Evolutionary conservation across 106 monocot genomes (phyloP).

Genomic region (Dioscorea dumetorum): DNA sequence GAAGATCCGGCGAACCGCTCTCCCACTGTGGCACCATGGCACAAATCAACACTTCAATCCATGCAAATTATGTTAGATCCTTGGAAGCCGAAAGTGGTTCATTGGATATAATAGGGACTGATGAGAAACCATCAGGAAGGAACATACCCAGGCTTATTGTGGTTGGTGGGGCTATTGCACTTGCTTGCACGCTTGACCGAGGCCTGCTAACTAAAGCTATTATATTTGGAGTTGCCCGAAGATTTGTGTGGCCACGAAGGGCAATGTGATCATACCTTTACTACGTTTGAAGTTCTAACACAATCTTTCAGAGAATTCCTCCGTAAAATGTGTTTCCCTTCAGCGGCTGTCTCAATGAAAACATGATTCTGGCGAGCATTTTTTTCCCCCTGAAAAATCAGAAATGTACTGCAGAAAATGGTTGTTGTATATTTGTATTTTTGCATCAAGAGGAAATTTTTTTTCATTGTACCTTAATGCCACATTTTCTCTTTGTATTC

Average conservation of each 20-base stretch:
- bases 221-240: constrained; percentile 72
- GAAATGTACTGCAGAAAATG: too few relatives aligned
- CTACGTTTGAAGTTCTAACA: too few relatives aligned
- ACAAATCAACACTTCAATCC: constrained; percentile 43
- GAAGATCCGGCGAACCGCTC: constrained; percentile 27
- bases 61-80: constrained; percentile 29
- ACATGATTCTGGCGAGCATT: too few relatives aligned
- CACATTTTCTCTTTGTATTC: too few relatives aligned
- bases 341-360: too few relatives aligned
- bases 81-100: constrained; percentile 15
- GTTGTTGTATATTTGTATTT: too few relatives aligned
- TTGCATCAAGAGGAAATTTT: too few relatives aligned
- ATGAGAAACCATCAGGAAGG: constrained; percentile 23
- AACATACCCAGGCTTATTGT: constrained; percentile 44
- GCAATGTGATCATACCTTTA: constrained; percentile 11
- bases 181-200: constrained; percentile 60
- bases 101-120: constrained; percentile 16
- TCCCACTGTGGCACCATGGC: constrained; percentile 49
- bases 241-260: constrained; percentile 47
- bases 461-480: too few relatives aligned
- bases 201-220: constrained; percentile 77
- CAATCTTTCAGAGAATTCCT: too few relatives aligned
- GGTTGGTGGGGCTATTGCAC: constrained; percentile 59
- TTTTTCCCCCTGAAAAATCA: too few relatives aligned
- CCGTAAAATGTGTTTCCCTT: too few relatives aligned